Conservation (phyloP, 129 eudicot genomes). For the Deinandra increscens region DNA sequence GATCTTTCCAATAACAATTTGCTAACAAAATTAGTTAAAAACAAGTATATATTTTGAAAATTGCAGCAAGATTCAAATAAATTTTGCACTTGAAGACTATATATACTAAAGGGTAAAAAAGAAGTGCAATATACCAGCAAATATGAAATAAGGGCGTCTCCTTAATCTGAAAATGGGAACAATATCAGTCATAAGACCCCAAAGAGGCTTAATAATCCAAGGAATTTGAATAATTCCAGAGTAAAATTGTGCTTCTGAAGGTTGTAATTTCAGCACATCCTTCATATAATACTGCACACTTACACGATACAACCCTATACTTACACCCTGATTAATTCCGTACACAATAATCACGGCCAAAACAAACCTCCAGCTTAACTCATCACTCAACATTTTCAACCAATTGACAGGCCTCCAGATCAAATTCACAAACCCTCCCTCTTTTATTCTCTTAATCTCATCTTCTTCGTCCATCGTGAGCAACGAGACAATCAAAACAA, state of each 20-base stretch:
- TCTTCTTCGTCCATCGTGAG: slow-evolving; percentile 48
- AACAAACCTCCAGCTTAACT: slow-evolving; percentile 83
- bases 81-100: neutral
- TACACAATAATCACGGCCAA: slow-evolving; percentile 60
- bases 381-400: slow-evolving; percentile 61
- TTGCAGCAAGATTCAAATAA: neutral
- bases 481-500: neutral
- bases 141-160: slow-evolving; percentile 84
- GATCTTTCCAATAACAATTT: neutral
- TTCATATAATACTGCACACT: slow-evolving; percentile 78
- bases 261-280: slow-evolving; percentile 85
- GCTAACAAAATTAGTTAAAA: neutral
- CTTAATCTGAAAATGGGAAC: slow-evolving; percentile 65
- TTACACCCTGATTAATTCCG: slow-evolving; percentile 72
- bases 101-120: neutral
- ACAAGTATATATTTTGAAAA: neutral
- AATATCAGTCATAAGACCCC: slow-evolving; percentile 88
- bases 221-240: slow-evolving; percentile 64
- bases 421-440: slow-evolving; percentile 26
- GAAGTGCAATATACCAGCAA: slow-evolving; percentile 53
- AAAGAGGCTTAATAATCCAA: slow-evolving; percentile 79
- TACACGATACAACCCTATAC: slow-evolving; percentile 50
- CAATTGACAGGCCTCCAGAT: slow-evolving; percentile 52
- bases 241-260: slow-evolving; percentile 86
- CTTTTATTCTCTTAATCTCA: slow-evolving; percentile 34